Evolutionary conservation across 1,284 basidiomycete genomes (phyloP).

Genomic region (Meripilus lineatus): DNA sequence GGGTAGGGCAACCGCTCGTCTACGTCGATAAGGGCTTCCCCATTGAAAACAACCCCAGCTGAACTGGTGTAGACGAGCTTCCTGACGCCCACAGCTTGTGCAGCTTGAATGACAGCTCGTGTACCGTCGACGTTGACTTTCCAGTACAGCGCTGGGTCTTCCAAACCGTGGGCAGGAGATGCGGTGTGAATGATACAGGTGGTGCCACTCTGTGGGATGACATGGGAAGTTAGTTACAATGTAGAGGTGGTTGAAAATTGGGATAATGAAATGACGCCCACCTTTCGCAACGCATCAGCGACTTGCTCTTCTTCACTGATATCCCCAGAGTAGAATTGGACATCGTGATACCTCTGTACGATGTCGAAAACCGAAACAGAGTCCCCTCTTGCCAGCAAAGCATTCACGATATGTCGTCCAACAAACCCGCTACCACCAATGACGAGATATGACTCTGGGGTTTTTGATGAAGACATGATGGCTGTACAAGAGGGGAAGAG

Average conservation of each 20-base stretch:
- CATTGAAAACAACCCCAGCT: slow-evolving; percentile 91
- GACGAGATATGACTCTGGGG: slow-evolving; percentile 66
- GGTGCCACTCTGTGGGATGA: slow-evolving; percentile 55
- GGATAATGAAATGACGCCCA: slow-evolving; percentile 29
- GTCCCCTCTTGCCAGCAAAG: slow-evolving; percentile 75
- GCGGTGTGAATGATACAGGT: slow-evolving; percentile 96
- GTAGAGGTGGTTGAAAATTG: slow-evolving; percentile 6
- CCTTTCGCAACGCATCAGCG: slow-evolving; percentile 69
- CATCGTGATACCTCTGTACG: slow-evolving; percentile 83
- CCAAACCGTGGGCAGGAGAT: slow-evolving; percentile 79
- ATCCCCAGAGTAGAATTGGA: slow-evolving; percentile 83
- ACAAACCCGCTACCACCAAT: slow-evolving; percentile 92
- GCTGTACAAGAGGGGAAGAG: not conserved
- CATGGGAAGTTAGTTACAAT: slow-evolving; percentile 4
- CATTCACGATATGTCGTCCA: slow-evolving; percentile 85
- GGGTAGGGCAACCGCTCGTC: slow-evolving; percentile 88
- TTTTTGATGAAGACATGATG: slow-evolving; percentile 21
- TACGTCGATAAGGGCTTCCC: slow-evolving; percentile 75
- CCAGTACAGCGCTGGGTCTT: slow-evolving; percentile 73
- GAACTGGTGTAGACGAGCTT: slow-evolving; percentile 97
- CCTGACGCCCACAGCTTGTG: slow-evolving; percentile 63
- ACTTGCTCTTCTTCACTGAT: slow-evolving; percentile 77
- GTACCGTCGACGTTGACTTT: slow-evolving; percentile 96
- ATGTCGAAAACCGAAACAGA: slow-evolving; percentile 84
- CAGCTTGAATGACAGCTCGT: slow-evolving; percentile 79